Evolutionary conservation across 2,329 filamentous ascomycete genomes (phyloP).

Genomic region (Venturia oleaginea): DNA sequence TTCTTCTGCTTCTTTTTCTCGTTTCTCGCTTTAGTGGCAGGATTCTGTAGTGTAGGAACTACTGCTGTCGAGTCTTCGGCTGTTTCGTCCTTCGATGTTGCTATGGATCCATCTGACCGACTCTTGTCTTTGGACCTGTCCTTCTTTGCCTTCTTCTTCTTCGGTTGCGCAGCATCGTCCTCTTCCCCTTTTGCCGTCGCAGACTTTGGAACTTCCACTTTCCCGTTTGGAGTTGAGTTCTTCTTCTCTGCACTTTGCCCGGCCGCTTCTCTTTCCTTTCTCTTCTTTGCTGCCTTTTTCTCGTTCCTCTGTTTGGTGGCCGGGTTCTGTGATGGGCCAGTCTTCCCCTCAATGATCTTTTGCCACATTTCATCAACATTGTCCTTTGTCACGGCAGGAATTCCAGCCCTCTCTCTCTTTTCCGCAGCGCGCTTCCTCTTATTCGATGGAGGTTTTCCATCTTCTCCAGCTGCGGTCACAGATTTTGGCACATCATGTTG

Average conservation of each 20-base stretch:
- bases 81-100: conserved; percentile 23
- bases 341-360: conserved; percentile 64
- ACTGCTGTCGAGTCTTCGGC: conserved; percentile 11
- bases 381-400: conserved; percentile 46
- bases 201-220: conserved; percentile 15
- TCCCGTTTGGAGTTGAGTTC: conserved; percentile 18
- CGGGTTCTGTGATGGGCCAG: conserved; percentile 19
- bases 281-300: conserved; percentile 21
- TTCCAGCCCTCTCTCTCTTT: conserved; percentile 19
- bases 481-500: conserved; percentile 45
- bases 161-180: conserved; percentile 22
- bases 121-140: conserved; percentile 30
- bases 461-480: conserved; percentile 22
- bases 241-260: conserved; percentile 18
- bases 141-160: conserved; percentile 26
- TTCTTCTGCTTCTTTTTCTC: conserved; percentile 13
- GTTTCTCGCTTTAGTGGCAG: conserved; percentile 18
- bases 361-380: conserved; percentile 76
- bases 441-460: conserved; percentile 30
- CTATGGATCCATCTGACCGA: conserved; percentile 28
- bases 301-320: conserved; percentile 10
- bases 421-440: conserved; percentile 32
- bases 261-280: conserved; percentile 22
- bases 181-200: conserved; percentile 16
- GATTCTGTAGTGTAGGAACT: background rate